These are phyloP conservation scores for Leptodontidium sp. DNA, from an alignment of 2,329 filamentous ascomycete species.

Conservation along the genomic window DNA sequence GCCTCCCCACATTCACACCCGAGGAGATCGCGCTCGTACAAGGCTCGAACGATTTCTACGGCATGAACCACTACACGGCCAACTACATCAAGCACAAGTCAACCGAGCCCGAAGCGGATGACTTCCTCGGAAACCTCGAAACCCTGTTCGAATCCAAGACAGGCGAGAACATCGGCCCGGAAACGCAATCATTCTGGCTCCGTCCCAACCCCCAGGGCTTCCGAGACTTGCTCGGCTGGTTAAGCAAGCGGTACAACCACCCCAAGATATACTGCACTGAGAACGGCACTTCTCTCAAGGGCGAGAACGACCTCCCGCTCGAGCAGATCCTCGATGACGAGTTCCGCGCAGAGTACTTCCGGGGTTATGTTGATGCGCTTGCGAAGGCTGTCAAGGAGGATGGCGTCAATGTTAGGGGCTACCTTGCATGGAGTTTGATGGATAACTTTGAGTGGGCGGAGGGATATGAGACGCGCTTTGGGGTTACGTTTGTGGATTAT, in stretches of 20 bases:
- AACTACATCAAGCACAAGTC: slow-evolving; percentile 83
- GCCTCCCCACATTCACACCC: slow-evolving; percentile 76
- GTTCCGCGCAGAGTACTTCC: slow-evolving; percentile 82
- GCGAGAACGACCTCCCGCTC: slow-evolving; percentile 77
- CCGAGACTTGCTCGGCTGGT: slow-evolving; percentile 78
- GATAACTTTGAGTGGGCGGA: slow-evolving; percentile 71
- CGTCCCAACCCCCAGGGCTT: slow-evolving; percentile 79
- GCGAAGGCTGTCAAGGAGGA: slow-evolving; percentile 75
- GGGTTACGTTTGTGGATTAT: slow-evolving; percentile 86
- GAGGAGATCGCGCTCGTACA: slow-evolving; percentile 78
- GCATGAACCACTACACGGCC: slow-evolving; percentile 93
- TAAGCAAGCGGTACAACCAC: slow-evolving; percentile 77
- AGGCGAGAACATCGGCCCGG: slow-evolving; percentile 78
- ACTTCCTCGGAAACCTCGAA: slow-evolving; percentile 80
- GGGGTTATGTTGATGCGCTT: slow-evolving; percentile 79
- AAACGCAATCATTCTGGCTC: slow-evolving; percentile 86
- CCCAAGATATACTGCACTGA: slow-evolving; percentile 89
- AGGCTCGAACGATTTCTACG: slow-evolving; percentile 93
- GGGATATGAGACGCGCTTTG: slow-evolving; percentile 86
- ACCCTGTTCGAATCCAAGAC: slow-evolving; percentile 74
- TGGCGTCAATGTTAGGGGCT: slow-evolving; percentile 25
- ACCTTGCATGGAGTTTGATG: slow-evolving; percentile 77
- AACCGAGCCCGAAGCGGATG: slow-evolving; percentile 65
- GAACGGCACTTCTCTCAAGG: slow-evolving; percentile 85
- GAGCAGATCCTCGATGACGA: slow-evolving; percentile 81